These are phyloP conservation scores for Acanthamoeba healyi DNA, from an alignment of 208 protist genomes.

Conservation along the genomic window DNA sequence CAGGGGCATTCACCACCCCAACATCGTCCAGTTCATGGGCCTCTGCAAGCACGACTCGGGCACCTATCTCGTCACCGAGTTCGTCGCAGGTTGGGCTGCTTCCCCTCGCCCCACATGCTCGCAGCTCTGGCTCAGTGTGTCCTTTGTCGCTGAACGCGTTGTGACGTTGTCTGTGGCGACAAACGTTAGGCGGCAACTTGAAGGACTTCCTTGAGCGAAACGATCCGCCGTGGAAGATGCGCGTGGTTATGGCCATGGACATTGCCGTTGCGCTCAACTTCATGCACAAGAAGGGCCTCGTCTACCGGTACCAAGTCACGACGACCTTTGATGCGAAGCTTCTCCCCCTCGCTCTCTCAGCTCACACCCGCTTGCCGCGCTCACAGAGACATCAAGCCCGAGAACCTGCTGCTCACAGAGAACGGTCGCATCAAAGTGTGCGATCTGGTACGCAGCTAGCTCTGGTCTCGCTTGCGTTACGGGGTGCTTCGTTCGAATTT, in stretches of 20 bases:
- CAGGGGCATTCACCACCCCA: conserved; percentile 79
- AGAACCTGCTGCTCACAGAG: conserved; percentile 64
- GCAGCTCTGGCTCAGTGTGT: no score
- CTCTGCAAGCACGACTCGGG: conserved; percentile 72
- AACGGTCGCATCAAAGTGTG: conserved; percentile 67
- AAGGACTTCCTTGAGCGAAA: conserved; percentile 46
- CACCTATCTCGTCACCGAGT: conserved; percentile 83
- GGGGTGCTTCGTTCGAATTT: not conserved
- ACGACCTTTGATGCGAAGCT: no score
- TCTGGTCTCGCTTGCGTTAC: not conserved
- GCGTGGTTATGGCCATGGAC: conserved; percentile 35
- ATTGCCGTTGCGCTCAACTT: conserved; percentile 46
- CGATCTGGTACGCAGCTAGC: not conserved
- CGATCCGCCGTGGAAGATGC: conserved; percentile 31
- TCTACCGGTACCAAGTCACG: conserved; percentile 57
- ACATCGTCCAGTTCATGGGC: conserved; percentile 84
- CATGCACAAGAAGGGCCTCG: conserved; percentile 44
- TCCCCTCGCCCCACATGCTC: not conserved
- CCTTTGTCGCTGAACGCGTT: no score
- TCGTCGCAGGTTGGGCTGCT: conserved; percentile 3
- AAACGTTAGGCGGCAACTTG: conserved; percentile 30
- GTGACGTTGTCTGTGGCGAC: no score
- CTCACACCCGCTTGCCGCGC: no score
- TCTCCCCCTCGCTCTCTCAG: not conserved
- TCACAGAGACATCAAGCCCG: conserved; percentile 50